phyloP scores from a whole-genome alignment of 345 rosid species.

The Citrus inodora region DNA sequence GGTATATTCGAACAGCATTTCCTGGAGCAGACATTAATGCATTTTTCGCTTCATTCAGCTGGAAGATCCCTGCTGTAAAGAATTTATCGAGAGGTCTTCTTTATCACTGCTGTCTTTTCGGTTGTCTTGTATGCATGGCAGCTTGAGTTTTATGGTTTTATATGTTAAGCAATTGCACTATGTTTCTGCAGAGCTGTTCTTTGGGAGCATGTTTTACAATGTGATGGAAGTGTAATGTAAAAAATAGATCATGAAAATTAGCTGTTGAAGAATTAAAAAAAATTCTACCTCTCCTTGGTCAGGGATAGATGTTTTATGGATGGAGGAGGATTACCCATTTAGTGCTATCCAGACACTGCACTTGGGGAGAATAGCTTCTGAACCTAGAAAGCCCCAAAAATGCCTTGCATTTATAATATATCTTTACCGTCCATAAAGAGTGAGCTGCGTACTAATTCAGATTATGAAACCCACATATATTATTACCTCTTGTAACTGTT shows the following conservation, averaged over 20 bases:
- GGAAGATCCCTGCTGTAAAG: constrained; percentile 52
- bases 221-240: neutral
- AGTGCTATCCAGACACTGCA: neutral
- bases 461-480: neutral
- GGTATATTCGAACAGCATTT: constrained; percentile 37
- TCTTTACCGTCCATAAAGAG: neutral
- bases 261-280: neutral
- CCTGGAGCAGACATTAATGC: constrained; percentile 53
- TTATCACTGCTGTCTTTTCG: constrained; percentile 5
- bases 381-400: neutral
- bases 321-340: neutral
- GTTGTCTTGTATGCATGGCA: neutral
- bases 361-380: neutral
- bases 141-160: constrained; percentile 1
- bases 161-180: neutral
- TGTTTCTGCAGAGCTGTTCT: neutral
- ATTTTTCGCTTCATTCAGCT: constrained; percentile 69
- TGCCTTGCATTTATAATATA: neutral
- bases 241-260: neutral
- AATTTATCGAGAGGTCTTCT: constrained; percentile 35
- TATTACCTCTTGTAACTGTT: neutral
- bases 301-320: neutral
- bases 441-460: neutral
- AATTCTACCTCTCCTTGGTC: neutral
- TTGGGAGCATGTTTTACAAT: neutral